Evolutionary conservation across 176 grass and related monocot genomes (phyloP), one percentile per base, ranked within the genome.

Genomic region (Oryza meridionalis): DNA sequence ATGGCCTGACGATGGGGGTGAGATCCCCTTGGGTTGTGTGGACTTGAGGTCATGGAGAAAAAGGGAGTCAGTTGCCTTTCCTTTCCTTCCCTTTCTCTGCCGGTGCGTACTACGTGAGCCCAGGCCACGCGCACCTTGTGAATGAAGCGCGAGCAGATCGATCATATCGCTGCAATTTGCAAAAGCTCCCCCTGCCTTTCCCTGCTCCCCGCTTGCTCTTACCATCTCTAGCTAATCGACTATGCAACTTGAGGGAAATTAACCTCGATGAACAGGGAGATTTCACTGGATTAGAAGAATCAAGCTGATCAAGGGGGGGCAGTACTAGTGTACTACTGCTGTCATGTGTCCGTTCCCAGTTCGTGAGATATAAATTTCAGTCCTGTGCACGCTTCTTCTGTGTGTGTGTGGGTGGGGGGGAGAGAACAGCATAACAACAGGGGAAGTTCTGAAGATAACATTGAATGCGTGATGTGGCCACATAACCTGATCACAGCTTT

Each of bases 121-220:
- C 2, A 0, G 74, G 74, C 43, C 75, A 73, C 27, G 81, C 75
- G 73, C 86, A 24, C 44, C n/a, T 65, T 64, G 86, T 88, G 86
- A 5, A 82, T 62, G 17, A 25, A 5, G 24, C 4, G 3, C 2
- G 3, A 47, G 6, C 37, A 50, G 15, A 51, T 19, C 4, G 3
- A 47, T 3, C 37, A 50, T 4, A 51, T 19, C 17, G 15, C 58
- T 62, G 58, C 58, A 62, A 24, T 1, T 35, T 49, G 53, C 83
- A 8, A 79, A 42, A 15, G 44, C 37, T 29, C 53, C 15, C 53
- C 53, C 6, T 24, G 16, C 78, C 21, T 47, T 40, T 67, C 26
- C 53, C 21, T 76, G 37, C 31, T 21, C 50, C 33, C 46, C 42
- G 77, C 11, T 1, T n/a, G 13, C 44, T 65, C 21, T 73, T 42